Evolutionary conservation across 2,329 filamentous ascomycete species (phyloP), one percentile per base, ranked within the genome.

Genomic region (Diaporthe helianthi): DNA sequence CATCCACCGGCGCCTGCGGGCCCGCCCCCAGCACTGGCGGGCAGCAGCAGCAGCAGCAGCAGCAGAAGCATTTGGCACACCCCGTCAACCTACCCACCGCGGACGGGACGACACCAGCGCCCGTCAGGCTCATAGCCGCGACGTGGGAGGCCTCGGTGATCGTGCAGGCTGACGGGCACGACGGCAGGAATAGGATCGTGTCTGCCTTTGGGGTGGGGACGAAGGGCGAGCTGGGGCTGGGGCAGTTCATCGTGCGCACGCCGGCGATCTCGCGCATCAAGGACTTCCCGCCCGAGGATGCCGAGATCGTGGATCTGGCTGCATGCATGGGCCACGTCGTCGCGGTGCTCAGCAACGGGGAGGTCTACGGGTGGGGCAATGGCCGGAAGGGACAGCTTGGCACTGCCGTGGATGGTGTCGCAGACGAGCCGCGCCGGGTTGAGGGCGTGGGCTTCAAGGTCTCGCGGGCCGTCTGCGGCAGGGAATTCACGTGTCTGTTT

Each of bases 311-410:
- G 1, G 86, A 91, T 69, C 76, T 98, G 31, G 83, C 90, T 2
- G 91, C 92, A 13, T 89, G 92, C 38, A 92, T 97, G 83, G 89
- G 89, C 26, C 96, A 99, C 76, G 89, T 89, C 0, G 87, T 97
- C 19, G 88, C 83, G 1, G 86, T 98, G 0, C 80, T 97, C 4
- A 86, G 86, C 52, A 91, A 92, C 76, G 95, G 94, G 0, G 85
- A 92, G 19, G 90, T 90, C 1, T 97, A 92, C 77, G 94, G 93
- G 2, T 98, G 95, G 95, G 96, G 96, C 0, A 93, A 89, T 74
- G 91, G 92, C 17, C 87, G 93, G 29, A 96, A 97, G 76, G 93
- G 93, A 0, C 95, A 99, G 78, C 81, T 97, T 1, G 94, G 94
- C 0, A 79, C 82, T 51, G 85, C 86, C 0, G 38, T 67, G 12